phyloP scores from a whole-genome alignment of 352 stramenopile genomes.

The Pythium pyrilobum region DNA sequence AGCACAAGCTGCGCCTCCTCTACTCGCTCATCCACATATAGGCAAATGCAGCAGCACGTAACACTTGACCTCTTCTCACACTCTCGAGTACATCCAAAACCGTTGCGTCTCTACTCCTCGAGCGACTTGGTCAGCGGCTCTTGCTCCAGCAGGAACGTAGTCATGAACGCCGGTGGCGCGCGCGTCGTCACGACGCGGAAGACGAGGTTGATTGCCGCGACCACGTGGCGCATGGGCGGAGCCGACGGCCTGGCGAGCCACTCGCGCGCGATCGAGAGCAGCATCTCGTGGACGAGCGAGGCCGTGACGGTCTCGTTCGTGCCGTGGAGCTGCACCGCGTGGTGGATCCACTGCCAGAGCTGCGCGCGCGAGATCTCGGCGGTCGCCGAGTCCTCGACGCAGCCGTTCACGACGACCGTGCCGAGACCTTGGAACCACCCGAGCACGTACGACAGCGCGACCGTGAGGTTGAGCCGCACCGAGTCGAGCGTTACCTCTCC shows the following conservation, averaged over 20 bases:
- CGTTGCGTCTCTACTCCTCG: constrained; percentile 10
- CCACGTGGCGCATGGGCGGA: constrained; percentile 27
- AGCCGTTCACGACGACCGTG: constrained; percentile 89
- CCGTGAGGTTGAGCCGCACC: constrained; percentile 82
- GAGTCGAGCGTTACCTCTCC: constrained; percentile 73
- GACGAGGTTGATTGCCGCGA: constrained; percentile 48
- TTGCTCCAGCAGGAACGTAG: constrained; percentile 66
- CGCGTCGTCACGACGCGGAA: constrained; percentile 58
- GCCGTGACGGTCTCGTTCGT: constrained; percentile 27
- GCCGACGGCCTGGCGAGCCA: constrained; percentile 11
- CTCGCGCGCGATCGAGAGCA: constrained; percentile 31
- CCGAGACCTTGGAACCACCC: constrained; percentile 88
- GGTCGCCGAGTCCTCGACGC: constrained; percentile 93
- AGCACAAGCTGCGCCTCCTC: constrained; percentile 53
- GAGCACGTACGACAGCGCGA: constrained; percentile 89
- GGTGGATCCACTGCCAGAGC: constrained; percentile 84
- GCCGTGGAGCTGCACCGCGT: constrained; percentile 40
- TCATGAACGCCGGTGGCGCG: constrained; percentile 52
- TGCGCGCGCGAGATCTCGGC: constrained; percentile 93
- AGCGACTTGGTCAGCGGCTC: constrained; percentile 40
- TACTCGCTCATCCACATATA: constrained; percentile 68
- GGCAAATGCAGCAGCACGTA: not conserved
- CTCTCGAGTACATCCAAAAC: not conserved
- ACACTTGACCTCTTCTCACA: not conserved
- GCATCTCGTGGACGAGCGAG: constrained; percentile 41